Evolutionary conservation across 768 basidiomycete species (phyloP).

Genomic region (Candolleomyces eurysporus): DNA sequence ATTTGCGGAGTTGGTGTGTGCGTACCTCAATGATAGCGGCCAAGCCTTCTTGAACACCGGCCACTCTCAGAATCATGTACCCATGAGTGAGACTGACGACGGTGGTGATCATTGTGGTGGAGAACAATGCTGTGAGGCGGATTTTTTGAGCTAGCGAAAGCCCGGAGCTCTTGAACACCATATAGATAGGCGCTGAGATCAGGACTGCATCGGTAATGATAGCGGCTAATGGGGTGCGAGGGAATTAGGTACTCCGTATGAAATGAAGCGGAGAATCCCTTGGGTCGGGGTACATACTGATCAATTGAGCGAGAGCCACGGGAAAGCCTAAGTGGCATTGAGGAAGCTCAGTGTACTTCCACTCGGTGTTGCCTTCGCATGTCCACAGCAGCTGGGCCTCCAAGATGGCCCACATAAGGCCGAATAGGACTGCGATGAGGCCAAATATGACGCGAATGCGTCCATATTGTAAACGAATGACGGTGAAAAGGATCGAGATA

Average conservation of each 20-base stretch:
- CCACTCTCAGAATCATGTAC: conserved; percentile 24
- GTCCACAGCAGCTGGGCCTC: neutral
- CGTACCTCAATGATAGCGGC: neutral
- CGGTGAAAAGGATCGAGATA: neutral
- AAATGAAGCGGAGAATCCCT: neutral
- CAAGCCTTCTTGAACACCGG: conserved; percentile 19
- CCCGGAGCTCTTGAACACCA: conserved; percentile 35
- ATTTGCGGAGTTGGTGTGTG: neutral
- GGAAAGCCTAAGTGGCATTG: neutral
- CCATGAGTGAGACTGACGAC: conserved; percentile 36
- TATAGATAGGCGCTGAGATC: conserved; percentile 37
- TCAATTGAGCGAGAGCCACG: neutral
- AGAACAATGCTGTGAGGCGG: conserved; percentile 41
- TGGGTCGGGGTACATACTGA: neutral
- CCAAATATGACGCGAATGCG: neutral
- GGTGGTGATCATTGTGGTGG: conserved; percentile 38
- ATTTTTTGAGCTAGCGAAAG: conserved; percentile 30
- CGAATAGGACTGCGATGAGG: neutral
- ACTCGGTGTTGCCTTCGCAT: neutral
- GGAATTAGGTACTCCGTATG: neutral
- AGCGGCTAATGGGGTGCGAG: conserved; percentile 31
- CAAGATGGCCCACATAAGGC: neutral
- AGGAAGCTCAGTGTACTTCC: neutral
- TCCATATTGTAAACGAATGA: neutral
- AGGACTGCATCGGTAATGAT: conserved; percentile 39